phyloP scores from a whole-genome alignment of 2,329 filamentous ascomycete species.

The Magnaporthiopsis incrustans region DNA sequence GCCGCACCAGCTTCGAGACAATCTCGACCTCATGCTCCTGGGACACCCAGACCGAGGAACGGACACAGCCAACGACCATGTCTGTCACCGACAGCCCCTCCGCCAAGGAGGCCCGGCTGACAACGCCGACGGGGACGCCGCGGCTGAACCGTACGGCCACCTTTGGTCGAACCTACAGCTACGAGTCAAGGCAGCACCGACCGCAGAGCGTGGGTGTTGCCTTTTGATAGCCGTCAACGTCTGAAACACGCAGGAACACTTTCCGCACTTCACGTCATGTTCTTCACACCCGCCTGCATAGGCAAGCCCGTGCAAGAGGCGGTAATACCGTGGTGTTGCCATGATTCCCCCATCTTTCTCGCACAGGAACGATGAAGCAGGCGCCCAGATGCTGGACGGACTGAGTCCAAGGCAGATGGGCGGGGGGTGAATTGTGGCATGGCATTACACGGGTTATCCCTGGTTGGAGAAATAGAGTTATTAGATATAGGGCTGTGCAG shows the following conservation, averaged over 20 bases:
- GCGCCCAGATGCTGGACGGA: background rate
- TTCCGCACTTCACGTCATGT: constrained; percentile 1
- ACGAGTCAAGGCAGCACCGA: constrained; percentile 13
- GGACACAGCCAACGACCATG: constrained; percentile 32
- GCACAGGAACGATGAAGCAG: background rate
- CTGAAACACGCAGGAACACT: background rate
- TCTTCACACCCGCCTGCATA: background rate
- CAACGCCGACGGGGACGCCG: constrained; percentile 17
- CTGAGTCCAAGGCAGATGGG: background rate
- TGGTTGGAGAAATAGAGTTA: background rate
- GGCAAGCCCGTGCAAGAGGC: background rate
- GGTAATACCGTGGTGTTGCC: background rate
- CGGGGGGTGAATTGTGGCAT: background rate
- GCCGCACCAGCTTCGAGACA: constrained; percentile 35
- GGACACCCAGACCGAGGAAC: constrained; percentile 32
- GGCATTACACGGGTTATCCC: background rate
- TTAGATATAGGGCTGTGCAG: background rate
- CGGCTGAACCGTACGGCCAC: constrained; percentile 4
- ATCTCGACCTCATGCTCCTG: constrained; percentile 41
- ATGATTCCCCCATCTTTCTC: background rate
- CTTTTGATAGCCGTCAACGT: constrained; percentile 23
- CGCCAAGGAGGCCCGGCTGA: constrained; percentile 15
- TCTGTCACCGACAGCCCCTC: constrained; percentile 25
- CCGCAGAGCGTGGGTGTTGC: constrained; percentile 39
- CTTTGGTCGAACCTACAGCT: constrained; percentile 1